Base-by-base conservation (phyloP, 148 eudicot genomes). In the Fagopyrum esculentum region DNA sequence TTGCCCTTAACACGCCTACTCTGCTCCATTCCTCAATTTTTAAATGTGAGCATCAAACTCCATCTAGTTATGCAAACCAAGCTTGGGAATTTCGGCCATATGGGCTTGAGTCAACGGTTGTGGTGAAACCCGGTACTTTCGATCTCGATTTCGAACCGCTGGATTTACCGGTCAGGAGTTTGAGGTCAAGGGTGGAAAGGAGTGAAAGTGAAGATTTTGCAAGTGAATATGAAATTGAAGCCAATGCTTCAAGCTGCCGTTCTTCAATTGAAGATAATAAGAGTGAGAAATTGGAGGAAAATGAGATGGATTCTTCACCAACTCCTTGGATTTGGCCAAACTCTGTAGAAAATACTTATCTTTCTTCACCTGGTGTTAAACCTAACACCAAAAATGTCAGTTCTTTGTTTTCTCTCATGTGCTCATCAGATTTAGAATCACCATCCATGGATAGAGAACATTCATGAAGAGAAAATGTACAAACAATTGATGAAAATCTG, bases 91-190 rank as follows among this genome's bases (percentile, higher is more conserved):
- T 75, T 75, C 76, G 76, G 29, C 49, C 75, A 44, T 72, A 69
- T 72, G 74, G 80, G 71, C 66, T 79, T 7, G 88, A 90, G 73
- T 76, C 91, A 2, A 56, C 78, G 75, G 85, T 78, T 16, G 78
- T 81, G 68, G 85, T 83, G 73, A 70, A 74, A 54, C 72, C 76
- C 72, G 83, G 77, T 57, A 80, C 71, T 59, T 51, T 70, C 73
- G 81, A 52, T 57, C 48, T 79, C 73, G 87, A 66, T 77, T 79
- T 84, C 54, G 69, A 57, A 44, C 87, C 90, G 54, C 81, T 93
- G 86, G 79, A 80, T 61, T 85, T 93, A 84, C 98, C 96, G 17
- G 83, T 93, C 73, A 78, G 96, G 79, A 91, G 90, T 75, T 69
- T 90, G 43, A 85, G 86, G 81, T 89, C 93, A 44, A 81, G 83